Evolutionary conservation across 1,284 basidiomycete genomes (phyloP).

Genomic region (Sanghuangporus baumii): DNA sequence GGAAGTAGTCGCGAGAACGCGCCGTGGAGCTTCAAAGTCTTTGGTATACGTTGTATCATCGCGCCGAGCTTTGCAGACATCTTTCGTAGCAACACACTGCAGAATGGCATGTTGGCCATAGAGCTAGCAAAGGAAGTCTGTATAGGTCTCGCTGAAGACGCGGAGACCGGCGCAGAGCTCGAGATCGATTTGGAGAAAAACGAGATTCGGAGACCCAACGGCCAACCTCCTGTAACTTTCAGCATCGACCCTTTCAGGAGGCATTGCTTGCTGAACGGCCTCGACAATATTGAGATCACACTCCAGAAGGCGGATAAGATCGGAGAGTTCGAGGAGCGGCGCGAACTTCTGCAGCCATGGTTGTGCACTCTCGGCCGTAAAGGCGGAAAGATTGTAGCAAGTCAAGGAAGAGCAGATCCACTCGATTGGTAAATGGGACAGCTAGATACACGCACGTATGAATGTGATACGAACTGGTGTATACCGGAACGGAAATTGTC

Average conservation of each 20-base stretch:
- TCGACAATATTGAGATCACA: conserved; percentile 92
- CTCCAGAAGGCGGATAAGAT: conserved; percentile 73
- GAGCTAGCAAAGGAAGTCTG: conserved; percentile 73
- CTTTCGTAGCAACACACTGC: conserved; percentile 90
- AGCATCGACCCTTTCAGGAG: conserved; percentile 83
- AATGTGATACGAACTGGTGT: background rate
- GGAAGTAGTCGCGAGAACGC: conserved; percentile 94
- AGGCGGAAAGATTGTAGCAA: conserved; percentile 62
- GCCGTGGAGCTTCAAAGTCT: conserved; percentile 95
- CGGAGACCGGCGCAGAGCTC: conserved; percentile 73
- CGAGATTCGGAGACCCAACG: conserved; percentile 75
- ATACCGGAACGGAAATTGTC: too few relatives aligned
- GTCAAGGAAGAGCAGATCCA: background rate
- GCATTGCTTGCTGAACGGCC: conserved; percentile 87
- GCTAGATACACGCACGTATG: background rate
- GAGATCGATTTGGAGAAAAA: conserved; percentile 89
- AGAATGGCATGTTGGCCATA: conserved; percentile 94
- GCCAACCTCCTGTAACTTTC: conserved; percentile 71
- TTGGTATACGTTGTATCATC: conserved; percentile 90
- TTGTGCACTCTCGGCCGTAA: conserved; percentile 89
- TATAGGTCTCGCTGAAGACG: conserved; percentile 72
- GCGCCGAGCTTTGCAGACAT: conserved; percentile 95
- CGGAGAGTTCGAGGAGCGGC: conserved; percentile 67
- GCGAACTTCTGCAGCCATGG: conserved; percentile 85
- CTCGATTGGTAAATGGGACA: conserved; percentile 1